phyloP scores from a whole-genome alignment of 768 basidiomycete species.

The Coprinellus aureogranulatus region DNA sequence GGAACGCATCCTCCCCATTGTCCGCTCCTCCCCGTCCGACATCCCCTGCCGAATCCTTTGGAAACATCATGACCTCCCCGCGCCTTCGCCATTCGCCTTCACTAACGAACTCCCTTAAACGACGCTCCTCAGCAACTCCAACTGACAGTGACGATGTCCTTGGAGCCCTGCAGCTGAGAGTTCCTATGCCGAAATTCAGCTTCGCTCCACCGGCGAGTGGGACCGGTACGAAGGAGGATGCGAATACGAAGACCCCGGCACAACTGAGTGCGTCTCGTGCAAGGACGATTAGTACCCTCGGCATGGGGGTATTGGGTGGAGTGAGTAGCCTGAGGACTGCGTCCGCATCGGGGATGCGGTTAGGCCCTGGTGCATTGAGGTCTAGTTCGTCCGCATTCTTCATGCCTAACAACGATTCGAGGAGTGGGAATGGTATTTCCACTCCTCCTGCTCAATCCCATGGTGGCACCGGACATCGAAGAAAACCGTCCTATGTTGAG shows the following conservation, averaged over 20 bases:
- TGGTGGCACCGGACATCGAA: background rate
- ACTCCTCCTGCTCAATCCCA: no score
- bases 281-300: constrained; percentile 60
- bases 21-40: constrained; percentile 17
- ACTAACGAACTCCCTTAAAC: constrained; percentile 13
- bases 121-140: constrained; percentile 3
- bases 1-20: constrained; percentile 37
- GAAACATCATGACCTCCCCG: constrained; percentile 67
- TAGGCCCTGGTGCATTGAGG: background rate
- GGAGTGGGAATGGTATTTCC: background rate
- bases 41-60: constrained; percentile 29
- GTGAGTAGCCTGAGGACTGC: constrained; percentile 22
- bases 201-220: background rate
- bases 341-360: background rate
- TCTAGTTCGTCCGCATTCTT: background rate
- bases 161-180: constrained; percentile 46
- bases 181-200: constrained; percentile 55
- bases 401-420: background rate
- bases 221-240: background rate
- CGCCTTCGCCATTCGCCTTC: constrained; percentile 52
- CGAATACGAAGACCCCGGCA: no score
- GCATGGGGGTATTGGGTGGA: constrained; percentile 58
- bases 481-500: background rate
- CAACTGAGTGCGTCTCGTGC: constrained; percentile 26
- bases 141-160: constrained; percentile 35